Percentiles rank a stretch among this genome's conserved stretches.
Evolutionary conservation across 208 protist species (phyloP).

Genomic region (Acanthamoeba divionensis): DNA sequence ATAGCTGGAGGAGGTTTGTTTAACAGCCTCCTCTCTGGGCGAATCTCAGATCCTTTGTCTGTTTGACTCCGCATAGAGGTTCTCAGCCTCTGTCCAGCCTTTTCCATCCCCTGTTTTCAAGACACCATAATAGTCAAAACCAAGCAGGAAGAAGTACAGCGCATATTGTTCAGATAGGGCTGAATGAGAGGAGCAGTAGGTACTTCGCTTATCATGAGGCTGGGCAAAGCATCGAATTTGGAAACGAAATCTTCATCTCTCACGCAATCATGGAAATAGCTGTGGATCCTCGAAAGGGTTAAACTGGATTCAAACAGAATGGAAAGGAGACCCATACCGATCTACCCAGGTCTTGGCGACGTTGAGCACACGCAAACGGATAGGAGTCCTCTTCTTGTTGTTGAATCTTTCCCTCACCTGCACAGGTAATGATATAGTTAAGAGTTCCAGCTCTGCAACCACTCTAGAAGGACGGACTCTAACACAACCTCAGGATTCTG

Average conservation of each 20-base stretch:
- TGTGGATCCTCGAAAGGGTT: no score
- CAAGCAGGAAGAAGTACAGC: no score
- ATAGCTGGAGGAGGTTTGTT: no score
- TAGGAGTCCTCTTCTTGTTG: not conserved
- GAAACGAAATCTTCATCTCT: not conserved
- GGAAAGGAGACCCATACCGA: not conserved
- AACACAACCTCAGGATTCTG: not conserved
- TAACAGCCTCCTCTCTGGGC: no score
- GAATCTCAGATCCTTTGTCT: no score
- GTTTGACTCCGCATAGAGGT: not conserved
- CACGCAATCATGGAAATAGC: not conserved
- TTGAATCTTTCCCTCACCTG: not conserved
- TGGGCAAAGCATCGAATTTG: not conserved
- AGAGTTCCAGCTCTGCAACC: no score
- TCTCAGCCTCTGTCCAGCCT: not conserved
- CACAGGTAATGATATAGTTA: not conserved
- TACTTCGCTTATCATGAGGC: no score
- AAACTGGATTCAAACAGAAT: no score
- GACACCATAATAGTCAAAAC: no score
- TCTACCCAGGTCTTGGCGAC: conserved; percentile 45
- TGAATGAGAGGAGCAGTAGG: no score
- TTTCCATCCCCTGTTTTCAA: not conserved
- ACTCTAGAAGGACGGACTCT: not conserved
- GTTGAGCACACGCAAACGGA: conserved; percentile 43
- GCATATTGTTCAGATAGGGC: no score